Conservation (phyloP, 345 rosid genomes). For the Carallia brachiata region DNA sequence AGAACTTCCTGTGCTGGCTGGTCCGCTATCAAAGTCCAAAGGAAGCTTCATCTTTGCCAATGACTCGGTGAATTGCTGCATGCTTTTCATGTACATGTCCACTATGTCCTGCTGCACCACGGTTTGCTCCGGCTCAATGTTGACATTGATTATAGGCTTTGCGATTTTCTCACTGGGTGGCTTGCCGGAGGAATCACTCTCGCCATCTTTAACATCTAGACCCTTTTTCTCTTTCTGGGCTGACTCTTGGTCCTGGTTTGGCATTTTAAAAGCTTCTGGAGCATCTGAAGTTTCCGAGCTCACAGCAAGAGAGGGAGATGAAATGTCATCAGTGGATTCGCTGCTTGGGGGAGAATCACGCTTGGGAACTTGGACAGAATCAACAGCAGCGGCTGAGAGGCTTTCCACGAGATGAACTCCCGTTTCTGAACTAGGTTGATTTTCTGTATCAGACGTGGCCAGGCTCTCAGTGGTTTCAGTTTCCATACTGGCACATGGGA, state of each 20-base stretch:
- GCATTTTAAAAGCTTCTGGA: conserved; percentile 23
- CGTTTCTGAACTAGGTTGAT: conserved; percentile 46
- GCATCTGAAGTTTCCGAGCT: conserved; percentile 57
- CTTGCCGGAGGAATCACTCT: conserved; percentile 51
- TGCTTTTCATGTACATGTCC: conserved; percentile 99
- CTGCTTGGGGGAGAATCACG: conserved; percentile 81
- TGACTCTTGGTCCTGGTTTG: conserved; percentile 43
- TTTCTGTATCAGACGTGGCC: conserved; percentile 52
- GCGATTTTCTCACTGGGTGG: conserved; percentile 33
- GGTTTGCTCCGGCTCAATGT: conserved; percentile 70
- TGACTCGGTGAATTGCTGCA: conserved; percentile 99
- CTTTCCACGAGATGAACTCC: conserved; percentile 45
- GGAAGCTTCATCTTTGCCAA: conserved; percentile 99
- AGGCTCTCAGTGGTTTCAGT: conserved; percentile 69
- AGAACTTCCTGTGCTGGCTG: conserved; percentile 75
- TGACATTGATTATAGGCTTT: conserved; percentile 54
- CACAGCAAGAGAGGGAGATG: conserved; percentile 65
- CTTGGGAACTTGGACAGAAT: conserved; percentile 59
- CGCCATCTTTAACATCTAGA: conserved; percentile 37
- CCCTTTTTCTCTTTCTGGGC: conserved; percentile 38
- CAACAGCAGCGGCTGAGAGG: conserved; percentile 41
- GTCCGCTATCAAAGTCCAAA: conserved; percentile 65
- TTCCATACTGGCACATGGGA: conserved; percentile 54
- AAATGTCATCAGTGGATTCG: conserved; percentile 66
- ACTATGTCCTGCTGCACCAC: conserved; percentile 92